A percentile compares a stretch with the other conserved stretches of the same genome.
phyloP scores from a whole-genome alignment of 192 early-diverging fungal species.

The Coemansia erecta region DNA sequence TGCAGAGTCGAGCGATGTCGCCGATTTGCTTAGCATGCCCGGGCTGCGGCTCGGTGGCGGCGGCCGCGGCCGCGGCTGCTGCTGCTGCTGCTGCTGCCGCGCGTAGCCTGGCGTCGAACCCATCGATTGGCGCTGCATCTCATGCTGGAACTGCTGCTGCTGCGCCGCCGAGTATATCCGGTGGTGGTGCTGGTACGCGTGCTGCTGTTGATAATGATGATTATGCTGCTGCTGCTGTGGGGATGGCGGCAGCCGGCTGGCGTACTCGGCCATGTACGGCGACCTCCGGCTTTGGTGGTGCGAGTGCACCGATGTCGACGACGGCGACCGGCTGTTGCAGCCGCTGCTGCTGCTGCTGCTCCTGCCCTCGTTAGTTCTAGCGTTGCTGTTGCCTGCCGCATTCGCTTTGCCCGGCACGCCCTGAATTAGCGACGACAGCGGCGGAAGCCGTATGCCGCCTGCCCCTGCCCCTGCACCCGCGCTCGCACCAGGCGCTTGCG shows the following conservation, averaged over 20 bases:
- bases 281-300: background rate
- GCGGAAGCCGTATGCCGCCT: slow-evolving; percentile 29
- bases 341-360: background rate
- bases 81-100: background rate
- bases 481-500: background rate
- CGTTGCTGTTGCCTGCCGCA: background rate
- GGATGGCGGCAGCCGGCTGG: background rate
- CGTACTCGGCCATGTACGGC: background rate
- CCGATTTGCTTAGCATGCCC: slow-evolving; percentile 3
- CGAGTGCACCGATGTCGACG: background rate
- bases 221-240: slow-evolving; percentile 2
- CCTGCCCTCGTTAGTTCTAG: background rate
- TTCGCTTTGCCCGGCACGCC: background rate
- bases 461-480: background rate
- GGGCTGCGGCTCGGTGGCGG: slow-evolving; percentile 1
- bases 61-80: background rate
- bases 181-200: slow-evolving; percentile 2
- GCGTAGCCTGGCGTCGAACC: background rate
- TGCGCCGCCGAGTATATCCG: slow-evolving; percentile 8
- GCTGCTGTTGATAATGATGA: background rate
- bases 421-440: slow-evolving; percentile 42
- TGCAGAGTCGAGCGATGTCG: background rate
- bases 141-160: slow-evolving; percentile 1
- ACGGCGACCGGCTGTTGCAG: background rate
- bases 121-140: background rate